phyloP scores from a whole-genome alignment of 805 yeast species.

The Lipomyces spencermartinsiae region DNA sequence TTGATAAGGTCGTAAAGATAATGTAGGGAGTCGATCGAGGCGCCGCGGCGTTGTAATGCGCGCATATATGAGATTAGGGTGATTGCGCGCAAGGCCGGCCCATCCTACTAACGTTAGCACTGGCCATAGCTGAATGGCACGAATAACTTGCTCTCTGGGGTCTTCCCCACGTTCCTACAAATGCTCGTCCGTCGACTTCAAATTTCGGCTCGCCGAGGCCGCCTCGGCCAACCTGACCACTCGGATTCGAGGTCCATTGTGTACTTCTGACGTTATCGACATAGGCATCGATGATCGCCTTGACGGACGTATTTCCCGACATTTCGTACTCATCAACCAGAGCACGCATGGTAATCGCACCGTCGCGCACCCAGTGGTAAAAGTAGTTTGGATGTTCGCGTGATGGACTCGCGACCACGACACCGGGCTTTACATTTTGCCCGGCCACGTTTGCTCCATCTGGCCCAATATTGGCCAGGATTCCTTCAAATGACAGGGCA shows the following conservation, averaged over 20 bases:
- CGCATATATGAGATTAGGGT: slow-evolving; percentile 65
- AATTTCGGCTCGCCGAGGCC: slow-evolving; percentile 94
- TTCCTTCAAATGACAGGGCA: slow-evolving; percentile 52
- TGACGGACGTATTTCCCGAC: slow-evolving; percentile 41
- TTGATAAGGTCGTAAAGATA: slow-evolving; percentile 59
- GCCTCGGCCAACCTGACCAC: slow-evolving; percentile 59
- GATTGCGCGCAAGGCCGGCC: slow-evolving; percentile 82
- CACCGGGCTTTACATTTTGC: slow-evolving; percentile 63
- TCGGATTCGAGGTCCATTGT: slow-evolving; percentile 71
- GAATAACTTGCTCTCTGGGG: slow-evolving; percentile 67
- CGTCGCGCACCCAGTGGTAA: slow-evolving; percentile 90
- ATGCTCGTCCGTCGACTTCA: slow-evolving; percentile 66
- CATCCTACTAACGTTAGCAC: slow-evolving; percentile 56
- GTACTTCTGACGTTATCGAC: slow-evolving; percentile 62
- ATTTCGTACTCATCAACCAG: slow-evolving; percentile 64
- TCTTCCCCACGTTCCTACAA: slow-evolving; percentile 81
- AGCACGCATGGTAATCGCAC: slow-evolving; percentile 71
- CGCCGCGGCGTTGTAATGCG: slow-evolving; percentile 47
- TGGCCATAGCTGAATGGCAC: not conserved
- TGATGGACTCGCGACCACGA: slow-evolving; percentile 86
- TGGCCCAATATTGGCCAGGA: slow-evolving; percentile 65
- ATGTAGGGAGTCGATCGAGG: slow-evolving; percentile 46
- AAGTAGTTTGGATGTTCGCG: slow-evolving; percentile 73
- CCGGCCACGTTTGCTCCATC: slow-evolving; percentile 44
- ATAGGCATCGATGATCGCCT: slow-evolving; percentile 60